Base-by-base conservation (phyloP, 768 basidiomycete species). In the Lactifluus piperatus region DNA sequence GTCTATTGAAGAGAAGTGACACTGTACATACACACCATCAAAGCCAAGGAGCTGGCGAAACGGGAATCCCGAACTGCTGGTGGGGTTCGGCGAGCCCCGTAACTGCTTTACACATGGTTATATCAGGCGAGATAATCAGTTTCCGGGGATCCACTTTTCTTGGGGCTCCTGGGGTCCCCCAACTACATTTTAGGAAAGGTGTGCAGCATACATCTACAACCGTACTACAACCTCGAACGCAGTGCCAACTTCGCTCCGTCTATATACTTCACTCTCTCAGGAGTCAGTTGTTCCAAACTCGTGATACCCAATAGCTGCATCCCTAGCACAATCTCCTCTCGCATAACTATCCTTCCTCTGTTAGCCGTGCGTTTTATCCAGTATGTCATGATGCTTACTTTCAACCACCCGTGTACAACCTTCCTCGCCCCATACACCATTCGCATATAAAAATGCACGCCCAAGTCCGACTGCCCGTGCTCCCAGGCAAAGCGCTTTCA, bases 401-500 rank as follows among this genome's bases (percentile, higher is more conserved):
- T 68, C 59, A 18, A 69, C 57, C 1, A 68, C 68, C 6, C 68
- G 53, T 14, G 50, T 60, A 30, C 66, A 68, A 9, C 68, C 68
- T 14, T 66, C 66, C 34, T 68, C 71, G 5, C 75, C 75, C 67
- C 74, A 76, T 0, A 69, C 61, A 10, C 68, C 62, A 46, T 77
- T 73, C 8, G 71, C 77, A 52, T 71, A 79, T 56, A 80, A 62
- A 66, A 77, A 73, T 26, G 77, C 70, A 8, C 79, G 62, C 0
- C 78, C 78, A 9, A 80, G 65, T 7, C 78, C 78, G 5, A 77
- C 75, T 4, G 70, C 76, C 18, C 67, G 73, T 5, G 78, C 78
- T 4, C 78, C 78, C 0, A 79, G 71, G 61, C 77, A 78, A n/a
- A 79, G 67, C 1, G 78, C 77, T 62, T 78, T 79, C 60, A 79